These are phyloP conservation scores for Kluyveromyces siamensis DNA, from an alignment of 805 yeast genomes.

Conservation along the genomic window DNA sequence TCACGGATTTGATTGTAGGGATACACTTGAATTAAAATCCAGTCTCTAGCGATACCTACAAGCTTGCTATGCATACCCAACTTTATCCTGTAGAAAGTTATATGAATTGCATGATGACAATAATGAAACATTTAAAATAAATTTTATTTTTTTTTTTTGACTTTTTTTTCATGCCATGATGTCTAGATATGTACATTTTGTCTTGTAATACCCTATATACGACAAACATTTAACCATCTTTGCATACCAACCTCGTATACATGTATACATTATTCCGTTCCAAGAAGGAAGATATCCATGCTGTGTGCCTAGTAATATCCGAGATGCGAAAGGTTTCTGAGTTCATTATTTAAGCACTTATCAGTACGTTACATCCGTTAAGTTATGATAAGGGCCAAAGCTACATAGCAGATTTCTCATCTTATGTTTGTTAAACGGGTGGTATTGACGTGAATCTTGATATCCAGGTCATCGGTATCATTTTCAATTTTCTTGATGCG, in stretches of 20 bases:
- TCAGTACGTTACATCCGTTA: neutral
- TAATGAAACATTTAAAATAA: neutral
- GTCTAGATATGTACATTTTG: too few species aligned
- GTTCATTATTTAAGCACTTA: neutral
- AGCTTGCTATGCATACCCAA: neutral
- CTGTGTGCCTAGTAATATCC: too few species aligned
- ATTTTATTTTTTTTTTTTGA: neutral
- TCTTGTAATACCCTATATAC: too few species aligned
- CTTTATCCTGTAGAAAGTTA: neutral
- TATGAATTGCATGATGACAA: neutral
- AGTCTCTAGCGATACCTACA: neutral
- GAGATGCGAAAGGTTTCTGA: too few species aligned
- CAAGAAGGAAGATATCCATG: too few species aligned
- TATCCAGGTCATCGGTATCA: constrained; percentile 76
- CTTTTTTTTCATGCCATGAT: neutral
- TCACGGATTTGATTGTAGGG: neutral
- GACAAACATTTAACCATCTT: too few species aligned
- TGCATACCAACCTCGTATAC: too few species aligned
- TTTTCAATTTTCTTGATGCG: constrained; percentile 72
- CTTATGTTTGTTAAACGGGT: constrained; percentile 52
- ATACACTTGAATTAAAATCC: neutral
- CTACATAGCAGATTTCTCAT: constrained; percentile 11
- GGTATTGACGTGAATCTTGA: constrained; percentile 70
- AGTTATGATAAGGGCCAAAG: neutral
- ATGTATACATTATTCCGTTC: too few species aligned